Base-by-base conservation (phyloP, 164 flowering plant genomes). In the Euptelea pleiosperma region DNA sequence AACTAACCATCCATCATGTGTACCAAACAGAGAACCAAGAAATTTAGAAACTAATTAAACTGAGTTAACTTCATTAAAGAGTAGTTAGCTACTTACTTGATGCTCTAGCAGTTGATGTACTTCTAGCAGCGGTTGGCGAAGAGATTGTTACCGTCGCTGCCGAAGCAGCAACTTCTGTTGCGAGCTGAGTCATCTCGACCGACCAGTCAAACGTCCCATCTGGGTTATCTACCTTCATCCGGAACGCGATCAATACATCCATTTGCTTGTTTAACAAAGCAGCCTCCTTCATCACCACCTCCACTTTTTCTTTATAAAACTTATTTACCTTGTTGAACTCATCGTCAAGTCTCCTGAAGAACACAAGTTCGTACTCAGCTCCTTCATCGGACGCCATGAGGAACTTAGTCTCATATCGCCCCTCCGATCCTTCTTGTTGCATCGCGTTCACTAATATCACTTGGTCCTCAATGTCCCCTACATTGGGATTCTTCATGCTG, bases 181-280 rank as follows among this genome's bases (percentile, higher is more conserved):
- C 61, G 1, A 69, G 55, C 3, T 63, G 67, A n/a, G n/a, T n/a
- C n/a, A n/a, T n/a, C 51, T 64, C 73, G 15, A 40, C 73, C 0
- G 62, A n/a, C 33, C 52, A 44, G 2, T 70, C 68, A 11, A 36
- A 30, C 22, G 14, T 40, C 63, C 61, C 57, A 7, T 24, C 10
- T 3, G 77, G 81, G 18, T 80, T 72, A 19, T 83, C 82, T 0
- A 85, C 88, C 65, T 62, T 80, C 21, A 83, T 44, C 62, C 90
- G 49, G 9, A 85, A 65, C 34, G 88, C 89, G 58, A 82, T 84
- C 35, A 84, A 57, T 25, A 77, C 85, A 66, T 84, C 73, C 91
- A 86, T 84, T 55, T 89, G 92, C 15, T 53, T 74, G 10, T 70
- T 82, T 63, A 89, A 68, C 24, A 74, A 67, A 10, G 75, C 75